These are phyloP conservation scores for Lepidium didymum DNA, from an alignment of 345 rosid genomes.

Conservation along the genomic window DNA sequence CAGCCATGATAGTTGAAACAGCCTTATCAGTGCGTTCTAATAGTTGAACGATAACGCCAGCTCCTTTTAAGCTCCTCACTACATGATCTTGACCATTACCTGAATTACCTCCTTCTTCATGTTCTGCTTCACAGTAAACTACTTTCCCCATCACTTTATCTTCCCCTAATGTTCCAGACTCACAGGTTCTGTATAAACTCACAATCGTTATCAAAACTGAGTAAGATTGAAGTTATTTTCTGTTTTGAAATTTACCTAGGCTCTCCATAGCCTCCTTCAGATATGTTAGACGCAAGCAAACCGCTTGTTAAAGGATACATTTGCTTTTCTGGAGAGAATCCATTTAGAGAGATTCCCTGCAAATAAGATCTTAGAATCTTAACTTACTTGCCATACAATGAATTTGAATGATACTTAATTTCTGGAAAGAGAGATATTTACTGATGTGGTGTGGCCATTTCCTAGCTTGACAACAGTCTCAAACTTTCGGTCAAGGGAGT, in stretches of 20 bases:
- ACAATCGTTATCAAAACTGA: not conserved
- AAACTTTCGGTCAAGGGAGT: conserved; percentile 54
- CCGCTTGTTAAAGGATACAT: conserved; percentile 68
- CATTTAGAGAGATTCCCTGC: conserved; percentile 66
- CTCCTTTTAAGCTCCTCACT: conserved; percentile 43
- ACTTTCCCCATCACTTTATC: conserved; percentile 60
- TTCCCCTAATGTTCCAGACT: conserved; percentile 42
- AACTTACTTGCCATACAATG: not conserved
- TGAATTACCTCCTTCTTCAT: conserved; percentile 22
- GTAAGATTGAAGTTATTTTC: not conserved
- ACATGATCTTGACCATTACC: conserved; percentile 51
- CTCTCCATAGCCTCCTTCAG: conserved; percentile 34
- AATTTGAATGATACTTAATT: not conserved
- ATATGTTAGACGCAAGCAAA: conserved; percentile 39
- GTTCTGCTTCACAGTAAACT: conserved; percentile 46
- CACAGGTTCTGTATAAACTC: conserved; percentile 42
- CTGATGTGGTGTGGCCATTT: conserved; percentile 37
- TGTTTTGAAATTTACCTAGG: conserved; percentile 32
- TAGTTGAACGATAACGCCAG: conserved; percentile 41
- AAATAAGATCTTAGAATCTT: not conserved
- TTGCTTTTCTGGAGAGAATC: conserved; percentile 40
- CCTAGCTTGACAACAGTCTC: conserved; percentile 49
- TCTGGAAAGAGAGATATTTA: conserved; percentile 17
- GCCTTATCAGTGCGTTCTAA: conserved; percentile 30
- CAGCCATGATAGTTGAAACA: conserved; percentile 32